A percentile compares a stretch with the other conserved stretches of the same genome.
phyloP scores from a whole-genome alignment of 306 rosid species.

The Citrullus amarus region DNA sequence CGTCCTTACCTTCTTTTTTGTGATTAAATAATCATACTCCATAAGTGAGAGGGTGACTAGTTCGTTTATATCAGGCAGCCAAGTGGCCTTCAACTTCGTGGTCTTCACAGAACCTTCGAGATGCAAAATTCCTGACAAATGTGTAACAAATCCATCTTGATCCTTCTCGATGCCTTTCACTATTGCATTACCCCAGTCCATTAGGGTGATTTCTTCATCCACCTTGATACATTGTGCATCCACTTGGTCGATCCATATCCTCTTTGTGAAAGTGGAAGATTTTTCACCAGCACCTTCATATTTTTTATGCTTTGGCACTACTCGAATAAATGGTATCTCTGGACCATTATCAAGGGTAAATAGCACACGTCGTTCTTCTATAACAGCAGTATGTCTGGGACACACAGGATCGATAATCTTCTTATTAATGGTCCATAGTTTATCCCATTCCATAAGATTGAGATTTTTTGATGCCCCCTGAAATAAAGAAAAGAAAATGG shows the following conservation, averaged over 20 bases:
- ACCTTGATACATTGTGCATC: constrained; percentile 54
- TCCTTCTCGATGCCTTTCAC: constrained; percentile 57
- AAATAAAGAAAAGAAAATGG: constrained; percentile 12
- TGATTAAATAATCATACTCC: constrained; percentile 79
- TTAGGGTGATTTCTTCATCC: constrained; percentile 77
- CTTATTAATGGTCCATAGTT: constrained; percentile 88
- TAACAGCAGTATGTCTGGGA: constrained; percentile 80
- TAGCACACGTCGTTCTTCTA: constrained; percentile 54
- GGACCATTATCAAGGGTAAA: constrained; percentile 76
- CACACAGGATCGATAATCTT: constrained; percentile 94
- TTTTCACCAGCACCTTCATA: constrained; percentile 80
- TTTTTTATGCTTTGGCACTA: constrained; percentile 85
- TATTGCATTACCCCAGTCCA: constrained; percentile 96
- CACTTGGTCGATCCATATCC: constrained; percentile 62
- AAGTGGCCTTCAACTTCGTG: constrained; percentile 78
- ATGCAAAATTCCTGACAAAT: constrained; percentile 63
- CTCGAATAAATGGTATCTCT: constrained; percentile 54
- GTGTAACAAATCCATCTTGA: constrained; percentile 50
- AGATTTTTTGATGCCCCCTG: constrained; percentile 94
- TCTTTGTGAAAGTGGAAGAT: constrained; percentile 52
- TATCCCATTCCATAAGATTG: constrained; percentile 99
- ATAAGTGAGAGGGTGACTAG: constrained; percentile 56
- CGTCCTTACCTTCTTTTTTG: constrained; percentile 80
- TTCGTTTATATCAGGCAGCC: constrained; percentile 72
- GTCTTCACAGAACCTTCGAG: constrained; percentile 84